Evolutionary conservation across 305 asterid species (phyloP), one percentile per base, ranked within the genome.

Genomic region (Fraxinus sp.): DNA sequence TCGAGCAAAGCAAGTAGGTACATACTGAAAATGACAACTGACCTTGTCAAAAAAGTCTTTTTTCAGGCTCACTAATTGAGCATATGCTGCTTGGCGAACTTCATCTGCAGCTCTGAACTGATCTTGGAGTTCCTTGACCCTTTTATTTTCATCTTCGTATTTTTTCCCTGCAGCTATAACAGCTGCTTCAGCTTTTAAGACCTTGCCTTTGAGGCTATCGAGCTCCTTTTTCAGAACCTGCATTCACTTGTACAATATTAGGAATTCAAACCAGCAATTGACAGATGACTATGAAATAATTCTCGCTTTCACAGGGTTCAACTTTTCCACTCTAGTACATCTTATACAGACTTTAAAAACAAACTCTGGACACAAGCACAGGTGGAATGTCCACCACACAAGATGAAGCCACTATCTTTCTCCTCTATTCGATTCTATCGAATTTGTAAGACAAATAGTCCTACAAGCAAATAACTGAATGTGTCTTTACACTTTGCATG

Each of bases 171-270:
- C 91, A 77, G 84, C 88, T 57, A 77, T 74, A 32, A 81, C 89
- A 81, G 89, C 81, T 14, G 88, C 82, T 82, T 92, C 90, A 57
- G 90, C 85, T 88, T 87, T 88, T 79, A 84, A 79, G 76, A 85
- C 92, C 24, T 74, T 83, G 11, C 75, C 83, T 82, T 92, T 92
- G 22, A 92, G 90, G 80, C 62, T 73, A 71, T 86, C 88, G 75
- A 92, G 92, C 85, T 92, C 95, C 84, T 88, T 92, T 82, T 82
- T 90, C 81, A 90, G 80, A 39, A 44, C 79, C 94, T 92, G 83
- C 77, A 84, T 77, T 73, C 77, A 36, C 9, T 70, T 36, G 0
- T 33, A 39, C 49, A 35, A 18, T 36, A 35, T 73, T 33, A n/a
- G 30, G 30, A 35, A 73, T 73, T 33, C 16, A 35, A 73, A 73